Base-by-base conservation (phyloP, 140 eudicot genomes). In the Anethum foeniculum region DNA sequence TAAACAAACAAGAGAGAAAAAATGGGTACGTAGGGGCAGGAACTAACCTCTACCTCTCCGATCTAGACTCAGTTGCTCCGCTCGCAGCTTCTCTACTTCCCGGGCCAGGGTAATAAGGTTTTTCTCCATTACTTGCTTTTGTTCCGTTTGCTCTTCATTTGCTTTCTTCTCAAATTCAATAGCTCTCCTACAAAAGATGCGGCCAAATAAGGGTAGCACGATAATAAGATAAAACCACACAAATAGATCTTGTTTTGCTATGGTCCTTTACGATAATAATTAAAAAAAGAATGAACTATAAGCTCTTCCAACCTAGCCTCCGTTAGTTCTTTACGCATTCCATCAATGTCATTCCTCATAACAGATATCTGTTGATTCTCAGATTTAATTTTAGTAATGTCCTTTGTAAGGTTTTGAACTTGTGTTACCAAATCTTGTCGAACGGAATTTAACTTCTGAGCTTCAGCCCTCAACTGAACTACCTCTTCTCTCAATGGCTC, bases 81-180 rank as follows among this genome's bases (percentile, higher is more conserved):
- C 91, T 79, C 95, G 92, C 54, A 95, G 92, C 86, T 89, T 92
- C 89, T 95, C 97, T 48, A 92, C 86, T 80, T 95, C 99, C 77
- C 97, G 93, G 58, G 97, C 97, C 94, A 92, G 86, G 23, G 93
- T 86, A 78, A 95, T 75, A 67, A 95, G 93, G 83, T 90, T 92
- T 75, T 88, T 89, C 90, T 95, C 99, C 95, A 95, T 88, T 39
- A 91, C 81, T 82, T 85, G 89, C 82, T 90, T 95, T 80, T 92
- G 97, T 80, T 86, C 85, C 83, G 84, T 51, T 75, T 88, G 89
- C 80, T 92, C 97, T 80, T 89, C 95, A 56, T 95, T 90, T 46
- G 91, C 88, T 86, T 92, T 92, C 90, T 92, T 94, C 85, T 92
- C 85, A 82, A 76, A 83, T 27, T 90, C 97, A 84, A 84, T 87